Conservation (phyloP, 805 yeast species). For the Candida caryicola region DNA sequence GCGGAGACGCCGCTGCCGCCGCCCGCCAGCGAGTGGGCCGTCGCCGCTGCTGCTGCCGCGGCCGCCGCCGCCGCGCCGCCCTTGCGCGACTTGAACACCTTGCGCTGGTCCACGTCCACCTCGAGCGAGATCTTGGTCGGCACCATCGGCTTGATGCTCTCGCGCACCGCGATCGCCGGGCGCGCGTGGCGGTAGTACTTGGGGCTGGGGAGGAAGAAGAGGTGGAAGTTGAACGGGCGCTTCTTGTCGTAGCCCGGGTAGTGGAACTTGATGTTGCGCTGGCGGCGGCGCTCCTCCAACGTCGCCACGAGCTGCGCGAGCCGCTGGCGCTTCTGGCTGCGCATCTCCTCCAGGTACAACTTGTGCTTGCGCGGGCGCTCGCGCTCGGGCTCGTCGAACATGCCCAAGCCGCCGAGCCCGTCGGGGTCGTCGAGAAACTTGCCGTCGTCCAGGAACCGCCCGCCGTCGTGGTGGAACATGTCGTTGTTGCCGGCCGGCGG, state of each 20-base stretch:
- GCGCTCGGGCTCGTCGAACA: conserved; percentile 8
- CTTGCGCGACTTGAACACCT: conserved; percentile 42
- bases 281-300: conserved; percentile 27
- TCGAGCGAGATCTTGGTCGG: conserved; percentile 64
- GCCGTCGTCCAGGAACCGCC: no score
- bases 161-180: conserved; percentile 40
- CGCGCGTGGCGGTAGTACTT: conserved; percentile 49
- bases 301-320: conserved; percentile 25
- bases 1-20: conserved; percentile 6
- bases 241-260: conserved; percentile 63
- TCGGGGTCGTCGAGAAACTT: conserved; percentile 25
- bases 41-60: conserved; percentile 1
- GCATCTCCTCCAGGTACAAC: conserved; percentile 17
- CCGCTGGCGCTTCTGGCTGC: conserved; percentile 26
- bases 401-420: conserved; percentile 6
- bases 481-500: conserved; percentile 19
- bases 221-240: conserved; percentile 60
- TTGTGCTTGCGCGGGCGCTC: conserved; percentile 14
- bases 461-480: conserved; percentile 16
- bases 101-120: conserved; percentile 58
- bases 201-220: conserved; percentile 63
- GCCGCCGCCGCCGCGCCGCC: not conserved
- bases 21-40: conserved; percentile 6
- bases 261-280: conserved; percentile 40
- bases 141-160: conserved; percentile 42